Base-by-base conservation (phyloP, 1,284 basidiomycete species). In the Austroboletus olivaceoglutinosus region DNA sequence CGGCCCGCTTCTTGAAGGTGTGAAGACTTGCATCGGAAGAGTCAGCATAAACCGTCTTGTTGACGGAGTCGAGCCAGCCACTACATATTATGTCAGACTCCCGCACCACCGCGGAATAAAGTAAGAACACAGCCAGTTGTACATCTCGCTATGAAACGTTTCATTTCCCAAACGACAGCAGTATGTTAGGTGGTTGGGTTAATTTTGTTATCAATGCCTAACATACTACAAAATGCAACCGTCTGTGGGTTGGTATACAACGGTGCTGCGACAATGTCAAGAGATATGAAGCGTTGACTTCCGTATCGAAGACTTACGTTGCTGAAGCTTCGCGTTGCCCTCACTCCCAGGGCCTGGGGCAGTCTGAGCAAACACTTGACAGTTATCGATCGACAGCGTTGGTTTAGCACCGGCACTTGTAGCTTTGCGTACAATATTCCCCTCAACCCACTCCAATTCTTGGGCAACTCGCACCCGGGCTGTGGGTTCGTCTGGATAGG, bases 191-290 rank as follows among this genome's bases (percentile, higher is more conserved):
- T 36, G 10, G 62, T 54, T 11, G 61, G 67, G 60, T 93, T 91
- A 53, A 96, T 82, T 63, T 82, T 86, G 70, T 97, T 95, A 56
- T 83, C 77, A 29, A 99, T 79, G 4, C 81, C 80, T 25, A 98
- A 65, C 76, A 97, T 82, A 23, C 73, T 69, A 60, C 91, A 93
- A 58, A 98, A 89, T 2, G 92, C 86, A 49, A 84, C 83, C 0
- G 95, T 99, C 64, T 98, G 96, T 10, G 91, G 89, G 63, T 97
- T 98, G 6, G 86, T 85, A 69, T 91, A 67, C 25, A 37, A 53
- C 2, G 62, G 60, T 7, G 62, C 60, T 65, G 47, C 13, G n/a
- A 46, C 15, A 31, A 37, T 13, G 44, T 49, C 37, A 49, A 46
- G 21, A 54, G n/a, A n/a, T 34, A 30, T 3, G 43, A 43, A 43